These are phyloP conservation scores for Lathyrus oleraceus DNA, from an alignment of 306 rosid genomes.

Conservation along the genomic window DNA sequence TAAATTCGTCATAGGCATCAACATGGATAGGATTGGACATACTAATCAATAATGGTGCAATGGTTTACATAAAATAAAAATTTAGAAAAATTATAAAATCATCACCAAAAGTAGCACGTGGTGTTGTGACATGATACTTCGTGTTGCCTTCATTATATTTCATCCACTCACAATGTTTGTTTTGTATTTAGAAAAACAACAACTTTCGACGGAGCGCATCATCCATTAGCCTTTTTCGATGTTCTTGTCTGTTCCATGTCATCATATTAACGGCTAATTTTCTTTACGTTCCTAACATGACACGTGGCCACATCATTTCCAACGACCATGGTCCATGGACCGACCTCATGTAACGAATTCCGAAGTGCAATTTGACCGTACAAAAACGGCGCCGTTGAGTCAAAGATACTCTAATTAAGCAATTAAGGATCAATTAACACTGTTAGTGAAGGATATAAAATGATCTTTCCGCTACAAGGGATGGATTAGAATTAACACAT, in stretches of 20 bases:
- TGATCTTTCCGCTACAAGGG: neutral
- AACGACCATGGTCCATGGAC: neutral
- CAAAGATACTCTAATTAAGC: slow-evolving; percentile 5
- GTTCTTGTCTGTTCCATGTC: slow-evolving; percentile 38
- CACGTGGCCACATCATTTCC: slow-evolving; percentile 52
- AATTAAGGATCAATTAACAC: neutral
- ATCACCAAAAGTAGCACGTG: too few relatives aligned
- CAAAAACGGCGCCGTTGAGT: slow-evolving; percentile 45
- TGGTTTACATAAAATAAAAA: too few relatives aligned
- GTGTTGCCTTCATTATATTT: too few relatives aligned
- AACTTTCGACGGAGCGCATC: slow-evolving; percentile 22
- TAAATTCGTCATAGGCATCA: too few relatives aligned
- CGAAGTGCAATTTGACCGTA: slow-evolving; percentile 34
- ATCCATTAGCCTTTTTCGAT: slow-evolving; percentile 30
- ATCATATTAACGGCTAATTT: slow-evolving; percentile 73
- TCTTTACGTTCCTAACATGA: slow-evolving; percentile 25
- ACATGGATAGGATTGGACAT: too few relatives aligned
- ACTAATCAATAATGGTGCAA: too few relatives aligned
- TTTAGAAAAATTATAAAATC: too few relatives aligned
- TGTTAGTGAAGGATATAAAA: neutral
- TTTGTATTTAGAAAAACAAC: slow-evolving; percentile 19
- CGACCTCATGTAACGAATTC: slow-evolving; percentile 9
- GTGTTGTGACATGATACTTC: too few relatives aligned
- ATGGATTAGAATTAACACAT: neutral
- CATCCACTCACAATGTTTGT: neutral